Conservation (phyloP, 2,329 filamentous ascomycete genomes). For the Graphilbum sp. region DNA sequence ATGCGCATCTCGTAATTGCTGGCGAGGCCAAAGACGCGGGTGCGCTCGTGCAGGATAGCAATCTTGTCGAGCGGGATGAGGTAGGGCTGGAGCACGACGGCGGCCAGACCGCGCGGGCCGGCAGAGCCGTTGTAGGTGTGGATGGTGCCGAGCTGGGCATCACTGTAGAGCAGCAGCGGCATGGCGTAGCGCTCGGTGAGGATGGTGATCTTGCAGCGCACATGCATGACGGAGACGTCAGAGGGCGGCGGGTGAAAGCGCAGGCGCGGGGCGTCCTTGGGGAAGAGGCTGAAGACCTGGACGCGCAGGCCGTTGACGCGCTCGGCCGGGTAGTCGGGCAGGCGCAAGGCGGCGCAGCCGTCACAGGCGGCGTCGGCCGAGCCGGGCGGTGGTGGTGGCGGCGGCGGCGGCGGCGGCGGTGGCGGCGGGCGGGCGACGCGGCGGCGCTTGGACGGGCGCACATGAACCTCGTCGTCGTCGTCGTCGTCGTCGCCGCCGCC, state of each 20-base stretch:
- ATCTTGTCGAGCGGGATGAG: constrained; percentile 35
- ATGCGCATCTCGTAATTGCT: constrained; percentile 32
- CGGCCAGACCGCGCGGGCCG: constrained; percentile 27
- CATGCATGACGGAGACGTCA: constrained; percentile 16
- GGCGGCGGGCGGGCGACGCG: constrained; percentile 18
- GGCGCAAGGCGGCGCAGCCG: constrained; percentile 1
- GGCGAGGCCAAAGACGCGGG: constrained; percentile 28
- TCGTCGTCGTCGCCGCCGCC: too few relatives aligned
- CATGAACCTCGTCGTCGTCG: constrained; percentile 18
- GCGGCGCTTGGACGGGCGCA: constrained; percentile 31
- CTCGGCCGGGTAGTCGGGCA: constrained; percentile 10
- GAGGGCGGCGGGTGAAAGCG: constrained; percentile 20
- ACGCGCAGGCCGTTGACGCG: constrained; percentile 25
- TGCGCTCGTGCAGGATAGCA: constrained; percentile 29
- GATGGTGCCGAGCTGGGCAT: constrained; percentile 37
- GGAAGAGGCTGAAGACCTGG: constrained; percentile 34
- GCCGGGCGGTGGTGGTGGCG: neutral
- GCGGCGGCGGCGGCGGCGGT: constrained; percentile 2
- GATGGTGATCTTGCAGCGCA: constrained; percentile 27
- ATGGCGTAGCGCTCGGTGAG: constrained; percentile 18
- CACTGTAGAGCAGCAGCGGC: constrained; percentile 30
- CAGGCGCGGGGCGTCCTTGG: constrained; percentile 27
- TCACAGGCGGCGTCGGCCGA: neutral
- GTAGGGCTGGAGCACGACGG: constrained; percentile 34
- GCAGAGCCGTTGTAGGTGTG: constrained; percentile 31